Base-by-base conservation (phyloP, 768 basidiomycete species). In the Xerocomus brunneocitrinus region DNA sequence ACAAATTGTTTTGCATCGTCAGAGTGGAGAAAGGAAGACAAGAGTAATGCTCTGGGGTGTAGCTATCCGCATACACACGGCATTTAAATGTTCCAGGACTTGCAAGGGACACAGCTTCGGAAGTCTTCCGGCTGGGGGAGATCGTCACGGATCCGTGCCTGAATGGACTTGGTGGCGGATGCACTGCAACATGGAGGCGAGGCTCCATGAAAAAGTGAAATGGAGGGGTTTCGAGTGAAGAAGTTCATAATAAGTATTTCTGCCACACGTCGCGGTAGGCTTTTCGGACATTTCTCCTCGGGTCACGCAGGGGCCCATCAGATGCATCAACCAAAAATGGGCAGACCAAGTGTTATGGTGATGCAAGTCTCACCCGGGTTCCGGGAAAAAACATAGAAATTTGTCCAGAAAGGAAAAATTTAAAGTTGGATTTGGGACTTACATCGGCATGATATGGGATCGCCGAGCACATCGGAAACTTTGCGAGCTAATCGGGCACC, bases 1-100 rank as follows among this genome's bases (percentile, higher is more conserved):
- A 64, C 65, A 34, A 5, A 3, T 32, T 30, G 24, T 41, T 31
- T 44, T 50, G 57, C 60, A 64, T 67, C 1, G 7, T 55, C 36
- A 2, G 13, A 47, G 38, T 22, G 27, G 28, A 19, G 38, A 5
- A 22, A 9, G 8, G 25, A 5, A 16, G 14, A 22, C 0, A 25
- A 36, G 32, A 14, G 40, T 1, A 34, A 44, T 42, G 34, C 2
- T 44, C 47, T 53, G 42, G 40, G 28, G 22, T 5, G 8, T 25
- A 47, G 5, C 16, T n/a, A 30, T 39, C 8, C 8, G 19, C 30
- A 13, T 2, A 7, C 4, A 5, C n/a, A 44, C 10, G 19, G 30
- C 28, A 27, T 57, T 64, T 63, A 63, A 55, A 50, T 22, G 35
- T 12, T 36, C 25, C 38, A 47, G 27, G 1, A 44, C 31, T 40